Percentiles rank a stretch among this genome's conserved stretches.
Evolutionary conservation across 495 filamentous ascomycete genomes (phyloP).

Genomic region (Aspergillus heteromorphus): DNA sequence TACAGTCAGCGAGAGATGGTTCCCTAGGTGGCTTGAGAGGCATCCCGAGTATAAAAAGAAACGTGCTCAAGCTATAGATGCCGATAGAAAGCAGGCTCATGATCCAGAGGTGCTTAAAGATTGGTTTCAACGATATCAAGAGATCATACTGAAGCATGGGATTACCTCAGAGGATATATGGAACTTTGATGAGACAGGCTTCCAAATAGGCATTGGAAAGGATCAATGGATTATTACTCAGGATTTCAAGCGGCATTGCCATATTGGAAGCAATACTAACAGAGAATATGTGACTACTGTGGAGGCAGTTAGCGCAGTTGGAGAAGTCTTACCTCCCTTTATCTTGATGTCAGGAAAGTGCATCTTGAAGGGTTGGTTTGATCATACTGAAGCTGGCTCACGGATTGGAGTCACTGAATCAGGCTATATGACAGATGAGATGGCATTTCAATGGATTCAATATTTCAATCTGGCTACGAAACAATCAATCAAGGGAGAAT

Average conservation of each 20-base stretch:
- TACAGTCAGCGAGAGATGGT: neutral
- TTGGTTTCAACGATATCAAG: neutral
- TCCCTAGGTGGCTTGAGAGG: neutral
- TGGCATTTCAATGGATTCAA: neutral
- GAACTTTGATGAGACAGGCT: slow-evolving; percentile 41
- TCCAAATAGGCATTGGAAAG: slow-evolving; percentile 9
- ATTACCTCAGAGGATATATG: slow-evolving; percentile 29
- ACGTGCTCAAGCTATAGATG: neutral
- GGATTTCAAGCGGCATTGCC: neutral
- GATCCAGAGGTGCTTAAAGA: neutral
- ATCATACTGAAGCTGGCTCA: too few relatives aligned
- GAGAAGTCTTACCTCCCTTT: too few relatives aligned
- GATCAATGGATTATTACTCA: neutral
- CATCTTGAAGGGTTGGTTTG: too few relatives aligned
- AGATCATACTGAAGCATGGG: slow-evolving; percentile 20
- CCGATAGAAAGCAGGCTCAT: neutral
- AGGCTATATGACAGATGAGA: neutral
- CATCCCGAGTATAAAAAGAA: neutral
- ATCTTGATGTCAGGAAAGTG: too few relatives aligned
- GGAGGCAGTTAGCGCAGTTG: too few relatives aligned
- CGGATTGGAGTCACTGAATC: neutral
- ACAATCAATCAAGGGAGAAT: slow-evolving; percentile 1
- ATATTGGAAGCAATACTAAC: neutral
- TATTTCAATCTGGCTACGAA: neutral
- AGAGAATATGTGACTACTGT: neutral